A percentile compares a stretch with the other conserved stretches of the same genome.
These are phyloP conservation scores for Neoboletus magnificus DNA, from an alignment of 768 basidiomycete species.

Conservation along the genomic window DNA sequence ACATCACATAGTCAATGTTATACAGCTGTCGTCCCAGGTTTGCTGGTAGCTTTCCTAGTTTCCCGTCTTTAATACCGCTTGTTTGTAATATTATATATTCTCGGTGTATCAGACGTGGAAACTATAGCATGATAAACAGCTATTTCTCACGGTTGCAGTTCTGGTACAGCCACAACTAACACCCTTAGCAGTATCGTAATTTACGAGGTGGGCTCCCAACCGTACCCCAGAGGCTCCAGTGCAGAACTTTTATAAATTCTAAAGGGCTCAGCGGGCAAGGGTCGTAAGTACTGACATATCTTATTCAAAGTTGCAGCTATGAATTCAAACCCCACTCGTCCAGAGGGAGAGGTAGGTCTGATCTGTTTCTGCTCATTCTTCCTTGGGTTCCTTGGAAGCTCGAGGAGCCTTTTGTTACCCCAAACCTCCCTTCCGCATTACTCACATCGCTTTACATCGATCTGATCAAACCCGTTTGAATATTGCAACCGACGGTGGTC, in stretches of 20 bases:
- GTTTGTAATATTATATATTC: constrained; percentile 15
- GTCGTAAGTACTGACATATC: not conserved
- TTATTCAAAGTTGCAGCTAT: not conserved
- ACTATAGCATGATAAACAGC: no score
- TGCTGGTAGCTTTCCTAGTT: constrained; percentile 2
- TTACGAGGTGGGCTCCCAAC: no score
- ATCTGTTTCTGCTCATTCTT: not conserved
- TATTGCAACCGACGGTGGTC: no score
- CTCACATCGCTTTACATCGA: no score
- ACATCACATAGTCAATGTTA: not conserved
- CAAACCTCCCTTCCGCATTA: no score
- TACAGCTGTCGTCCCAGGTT: not conserved
- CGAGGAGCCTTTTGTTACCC: not conserved
- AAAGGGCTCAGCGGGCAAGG: not conserved
- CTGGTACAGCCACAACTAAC: no score
- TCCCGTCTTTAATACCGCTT: constrained; percentile 2
- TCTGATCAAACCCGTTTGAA: no score
- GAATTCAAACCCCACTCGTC: not conserved
- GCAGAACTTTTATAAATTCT: not conserved
- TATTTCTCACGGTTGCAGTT: no score
- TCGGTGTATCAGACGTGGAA: no score
- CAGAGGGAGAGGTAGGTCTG: not conserved
- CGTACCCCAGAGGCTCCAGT: no score
- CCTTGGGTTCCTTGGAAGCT: not conserved
- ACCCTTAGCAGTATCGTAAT: no score